Evolutionary conservation across 1,284 basidiomycete genomes (phyloP).

Genomic region (Ceratobasidium sp.): DNA sequence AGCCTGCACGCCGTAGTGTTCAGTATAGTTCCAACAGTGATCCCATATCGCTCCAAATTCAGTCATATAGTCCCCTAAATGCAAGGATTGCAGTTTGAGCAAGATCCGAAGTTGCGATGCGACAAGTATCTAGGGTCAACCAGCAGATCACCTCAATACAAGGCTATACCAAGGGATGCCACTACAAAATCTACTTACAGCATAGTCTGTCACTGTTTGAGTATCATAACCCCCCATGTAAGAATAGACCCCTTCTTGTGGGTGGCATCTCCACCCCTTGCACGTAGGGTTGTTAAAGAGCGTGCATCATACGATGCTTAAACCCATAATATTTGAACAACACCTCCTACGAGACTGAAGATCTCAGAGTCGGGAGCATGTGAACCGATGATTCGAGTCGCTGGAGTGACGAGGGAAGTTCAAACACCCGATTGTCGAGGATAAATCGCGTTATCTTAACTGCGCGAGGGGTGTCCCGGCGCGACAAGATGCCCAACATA

Average conservation of each 20-base stretch:
- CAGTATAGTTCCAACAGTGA: slow-evolving; percentile 1
- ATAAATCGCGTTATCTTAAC: no score
- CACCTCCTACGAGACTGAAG: not conserved
- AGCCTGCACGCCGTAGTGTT: not conserved
- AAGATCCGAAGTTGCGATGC: not conserved
- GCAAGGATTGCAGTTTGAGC: not conserved
- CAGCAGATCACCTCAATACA: not conserved
- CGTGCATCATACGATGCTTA: slow-evolving; percentile 8
- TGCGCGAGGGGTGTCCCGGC: no score
- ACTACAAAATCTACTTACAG: not conserved
- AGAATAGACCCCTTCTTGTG: not conserved
- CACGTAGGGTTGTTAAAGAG: slow-evolving; percentile 25
- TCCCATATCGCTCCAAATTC: not conserved
- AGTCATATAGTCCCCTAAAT: slow-evolving; percentile 16
- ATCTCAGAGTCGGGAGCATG: slow-evolving; percentile 6
- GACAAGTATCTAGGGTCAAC: not conserved
- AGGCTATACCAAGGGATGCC: not conserved
- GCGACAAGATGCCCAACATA: no score
- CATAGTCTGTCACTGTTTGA: not conserved
- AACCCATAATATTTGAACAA: slow-evolving; percentile 1
- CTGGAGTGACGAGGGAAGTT: not conserved
- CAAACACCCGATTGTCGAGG: not conserved
- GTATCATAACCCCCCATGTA: not conserved
- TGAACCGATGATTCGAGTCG: not conserved
- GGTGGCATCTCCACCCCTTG: slow-evolving; percentile 14